Evolutionary conservation across 768 basidiomycete genomes (phyloP), one percentile per base, ranked within the genome.

Genomic region (Macrolepiota fuliginosa): DNA sequence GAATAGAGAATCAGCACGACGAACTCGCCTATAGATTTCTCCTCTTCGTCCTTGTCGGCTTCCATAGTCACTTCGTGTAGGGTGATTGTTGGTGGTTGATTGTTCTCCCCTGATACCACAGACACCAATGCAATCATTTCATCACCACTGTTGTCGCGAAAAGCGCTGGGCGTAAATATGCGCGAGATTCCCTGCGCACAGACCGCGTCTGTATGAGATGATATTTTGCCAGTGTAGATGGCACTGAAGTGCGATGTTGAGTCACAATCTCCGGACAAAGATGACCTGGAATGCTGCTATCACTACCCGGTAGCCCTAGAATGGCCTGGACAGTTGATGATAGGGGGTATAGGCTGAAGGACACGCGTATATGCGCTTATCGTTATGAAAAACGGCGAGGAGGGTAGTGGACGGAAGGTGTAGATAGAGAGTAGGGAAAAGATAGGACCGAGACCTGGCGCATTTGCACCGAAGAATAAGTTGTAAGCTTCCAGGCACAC

Each of bases 381-480:
- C 19, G 40, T 27, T 37, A 25, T 17, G 50, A 11, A 19, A 15
- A 13, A 36, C 1, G 40, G 19, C 29, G 22, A 0, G 42, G 4
- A 42, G n/a, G n/a, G 42, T 11, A 13, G 27, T 7, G 52, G 59
- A n/a, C 19, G 24, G 59, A 12, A 15, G n/a, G 59, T 53, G 59
- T 46, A 61, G 59, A 61, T 42, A 61, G 59, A 46, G 59, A 54
- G 59, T 22, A 54, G 52, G 52, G 46, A 35, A 61, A 45, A 56
- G 47, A 58, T 50, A 46, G 47, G 47, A 58, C 54, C 36, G 54
- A 45, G 40, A 49, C 54, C 51, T 61, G 59, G 52, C 59, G 59
- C 59, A 61, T 61, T 61, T 46, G 51, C 59, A 61, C 59, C 59
- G 42, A 61, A 61, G 59, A 54, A 42, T 47, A 61, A 52, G 59